phyloP scores from a whole-genome alignment of 805 yeast species.

The Wickerhamomyces tratensis region DNA sequence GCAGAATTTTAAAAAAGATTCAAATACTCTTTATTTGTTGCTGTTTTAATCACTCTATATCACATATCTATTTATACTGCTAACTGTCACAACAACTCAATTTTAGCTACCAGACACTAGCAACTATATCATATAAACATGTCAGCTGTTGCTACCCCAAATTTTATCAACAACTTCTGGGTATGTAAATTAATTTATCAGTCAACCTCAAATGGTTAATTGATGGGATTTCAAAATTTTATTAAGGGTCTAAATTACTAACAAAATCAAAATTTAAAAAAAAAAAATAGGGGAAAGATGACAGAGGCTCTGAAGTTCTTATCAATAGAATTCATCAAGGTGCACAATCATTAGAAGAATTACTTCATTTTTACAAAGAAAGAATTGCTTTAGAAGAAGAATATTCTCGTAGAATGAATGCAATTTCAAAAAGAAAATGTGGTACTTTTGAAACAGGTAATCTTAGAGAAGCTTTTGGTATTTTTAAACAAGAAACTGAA shows the following conservation, averaged over 20 bases:
- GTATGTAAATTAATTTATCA: slow-evolving; percentile 14
- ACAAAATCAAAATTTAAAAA: slow-evolving; percentile 11
- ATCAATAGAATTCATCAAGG: slow-evolving; percentile 51
- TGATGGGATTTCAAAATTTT: too few relatives aligned
- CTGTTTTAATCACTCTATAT: too few relatives aligned
- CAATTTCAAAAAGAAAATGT: slow-evolving; percentile 37
- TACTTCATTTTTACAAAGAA: slow-evolving; percentile 41
- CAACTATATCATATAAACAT: not conserved
- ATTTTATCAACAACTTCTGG: slow-evolving; percentile 41
- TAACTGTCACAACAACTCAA: too few relatives aligned
- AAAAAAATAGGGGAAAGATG: slow-evolving; percentile 41
- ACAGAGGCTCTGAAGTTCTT: slow-evolving; percentile 46
- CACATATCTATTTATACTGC: too few relatives aligned
- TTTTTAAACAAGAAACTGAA: slow-evolving; percentile 46
- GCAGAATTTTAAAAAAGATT: too few relatives aligned
- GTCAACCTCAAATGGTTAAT: too few relatives aligned
- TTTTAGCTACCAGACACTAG: too few relatives aligned
- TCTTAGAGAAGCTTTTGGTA: slow-evolving; percentile 48
- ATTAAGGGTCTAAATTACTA: slow-evolving; percentile 16
- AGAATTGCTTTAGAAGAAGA: slow-evolving; percentile 63
- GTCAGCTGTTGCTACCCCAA: slow-evolving; percentile 7
- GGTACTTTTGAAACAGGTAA: slow-evolving; percentile 56
- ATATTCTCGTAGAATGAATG: slow-evolving; percentile 44
- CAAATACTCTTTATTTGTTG: too few relatives aligned
- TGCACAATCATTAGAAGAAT: slow-evolving; percentile 43